Evolutionary conservation across 2,329 filamentous ascomycete genomes (phyloP).

Genomic region (Kalmusia sp.): DNA sequence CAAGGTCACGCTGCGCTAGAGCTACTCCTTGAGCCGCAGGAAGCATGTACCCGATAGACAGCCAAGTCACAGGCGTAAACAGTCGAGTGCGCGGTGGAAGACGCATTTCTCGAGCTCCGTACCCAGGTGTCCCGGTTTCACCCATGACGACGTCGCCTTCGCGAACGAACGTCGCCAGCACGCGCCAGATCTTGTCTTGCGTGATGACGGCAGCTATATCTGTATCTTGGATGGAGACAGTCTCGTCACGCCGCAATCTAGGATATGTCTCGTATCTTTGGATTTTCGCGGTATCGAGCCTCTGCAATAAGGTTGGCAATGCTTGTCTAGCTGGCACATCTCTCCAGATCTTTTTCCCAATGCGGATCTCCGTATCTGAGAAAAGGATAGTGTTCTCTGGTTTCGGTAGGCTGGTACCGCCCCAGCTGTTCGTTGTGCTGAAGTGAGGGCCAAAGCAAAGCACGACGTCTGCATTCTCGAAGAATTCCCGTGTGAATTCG

Average conservation of each 20-base stretch:
- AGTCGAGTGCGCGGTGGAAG: conserved; percentile 17
- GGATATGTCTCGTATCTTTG: conserved; percentile 4
- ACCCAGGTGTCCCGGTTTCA: conserved; percentile 59
- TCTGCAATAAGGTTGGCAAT: conserved; percentile 6
- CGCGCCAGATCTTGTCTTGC: conserved; percentile 58
- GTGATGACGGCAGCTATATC: conserved; percentile 45
- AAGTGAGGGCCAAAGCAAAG: conserved; percentile 56
- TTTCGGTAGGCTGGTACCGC: conserved; percentile 48
- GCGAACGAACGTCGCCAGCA: conserved; percentile 56
- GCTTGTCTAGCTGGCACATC: conserved; percentile 6
- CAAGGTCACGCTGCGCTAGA: conserved; percentile 37
- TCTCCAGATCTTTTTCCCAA: conserved; percentile 33
- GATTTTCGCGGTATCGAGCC: not conserved
- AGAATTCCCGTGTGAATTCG: conserved; percentile 39
- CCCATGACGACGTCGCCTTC: conserved; percentile 63
- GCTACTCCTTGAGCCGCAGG: conserved; percentile 63
- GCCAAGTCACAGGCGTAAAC: conserved; percentile 21
- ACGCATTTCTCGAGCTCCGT: conserved; percentile 18
- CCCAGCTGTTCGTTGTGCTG: conserved; percentile 56
- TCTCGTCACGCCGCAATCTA: not conserved
- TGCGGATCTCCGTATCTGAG: conserved; percentile 38
- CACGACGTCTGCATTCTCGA: conserved; percentile 54
- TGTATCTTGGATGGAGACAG: not conserved
- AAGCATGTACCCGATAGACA: conserved; percentile 66
- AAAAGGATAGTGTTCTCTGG: conserved; percentile 43